These are phyloP conservation scores for Medicago lupulina DNA, from an alignment of 306 rosid species.

Conservation along the genomic window DNA sequence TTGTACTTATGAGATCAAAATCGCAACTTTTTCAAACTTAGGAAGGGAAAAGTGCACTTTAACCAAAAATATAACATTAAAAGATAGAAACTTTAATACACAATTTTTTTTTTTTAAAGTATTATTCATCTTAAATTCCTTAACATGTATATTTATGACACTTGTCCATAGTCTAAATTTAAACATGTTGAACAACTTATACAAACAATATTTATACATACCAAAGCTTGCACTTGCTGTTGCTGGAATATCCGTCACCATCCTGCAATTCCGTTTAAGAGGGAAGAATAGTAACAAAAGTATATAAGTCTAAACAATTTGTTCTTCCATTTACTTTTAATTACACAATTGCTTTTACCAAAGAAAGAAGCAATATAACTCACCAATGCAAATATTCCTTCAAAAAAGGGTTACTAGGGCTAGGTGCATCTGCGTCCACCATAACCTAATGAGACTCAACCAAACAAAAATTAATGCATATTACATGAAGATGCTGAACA, in stretches of 20 bases:
- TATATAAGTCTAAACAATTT: background rate
- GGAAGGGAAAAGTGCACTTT: too few relatives aligned
- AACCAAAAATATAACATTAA: too few relatives aligned
- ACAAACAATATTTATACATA: constrained; percentile 9
- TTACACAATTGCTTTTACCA: background rate
- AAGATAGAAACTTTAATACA: too few relatives aligned
- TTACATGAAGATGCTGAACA: background rate
- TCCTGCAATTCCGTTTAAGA: constrained; percentile 37
- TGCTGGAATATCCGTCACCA: constrained; percentile 59
- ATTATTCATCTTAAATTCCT: too few relatives aligned
- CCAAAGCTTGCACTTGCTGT: constrained; percentile 54
- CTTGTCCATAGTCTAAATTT: background rate
- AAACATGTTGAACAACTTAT: background rate
- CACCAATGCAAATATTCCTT: constrained; percentile 61
- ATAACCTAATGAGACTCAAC: constrained; percentile 45
- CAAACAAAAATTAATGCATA: background rate
- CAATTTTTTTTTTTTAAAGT: too few relatives aligned
- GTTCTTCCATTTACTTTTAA: background rate
- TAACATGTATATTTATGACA: too few relatives aligned
- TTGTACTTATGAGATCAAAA: too few relatives aligned
- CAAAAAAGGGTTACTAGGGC: constrained; percentile 54
- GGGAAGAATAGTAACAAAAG: background rate
- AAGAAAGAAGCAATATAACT: constrained; percentile 1
- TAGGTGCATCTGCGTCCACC: constrained; percentile 62
- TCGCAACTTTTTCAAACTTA: too few relatives aligned